Base-by-base conservation (phyloP, 208 protist species). In the Crithidia fasciculata region DNA sequence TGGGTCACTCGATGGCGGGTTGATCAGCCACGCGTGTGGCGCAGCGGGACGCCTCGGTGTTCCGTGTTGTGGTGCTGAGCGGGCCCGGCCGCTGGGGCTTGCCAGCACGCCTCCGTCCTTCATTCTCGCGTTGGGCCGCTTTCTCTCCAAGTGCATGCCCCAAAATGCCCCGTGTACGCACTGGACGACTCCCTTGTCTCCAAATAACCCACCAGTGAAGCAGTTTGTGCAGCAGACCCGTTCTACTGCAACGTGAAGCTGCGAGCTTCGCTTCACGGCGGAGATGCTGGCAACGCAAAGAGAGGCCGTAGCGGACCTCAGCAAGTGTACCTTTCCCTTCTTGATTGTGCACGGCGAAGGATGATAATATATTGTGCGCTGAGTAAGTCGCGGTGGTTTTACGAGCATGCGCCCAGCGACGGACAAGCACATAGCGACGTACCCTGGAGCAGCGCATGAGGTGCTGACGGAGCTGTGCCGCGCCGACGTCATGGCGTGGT, bases 1-100 rank as follows among this genome's bases (percentile, higher is more conserved):
- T 94, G 39, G 89, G 89, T 8, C 89, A 94, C 68, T 94, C 89
- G 43, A 94, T 94, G 89, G 89, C 6, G 89, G 89, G 3, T 75
- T 94, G 18, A 92, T 94, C 54, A 57, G 83, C n/a, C 9, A 76
- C 74, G 15, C 80, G 79, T n/a, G 76, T 89, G 40, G 84, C 87
- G 12, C 56, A 86, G 49, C 83, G 87, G 16, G 75, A 83, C 15
- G 62, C 58, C 5, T 64, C 37, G 3, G 65, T 28, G 28, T 87
- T 80, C 40, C 55, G 60, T 37, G 82, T 65, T 9, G 85, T 94
- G 40, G 63, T 94, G 2, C 83, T 94, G 5, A 92, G 87, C 66
- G 89, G 87, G 36, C 89, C 89, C 0, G 87, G n/a, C n/a, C 85
- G 13, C 56, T 88, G 18, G 56, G 68, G 19, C 19, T 78, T 15